Evolutionary conservation across 2,329 filamentous ascomycete species (phyloP), one percentile per base, ranked within the genome.

Genomic region (Arthrinium phaeospermum): DNA sequence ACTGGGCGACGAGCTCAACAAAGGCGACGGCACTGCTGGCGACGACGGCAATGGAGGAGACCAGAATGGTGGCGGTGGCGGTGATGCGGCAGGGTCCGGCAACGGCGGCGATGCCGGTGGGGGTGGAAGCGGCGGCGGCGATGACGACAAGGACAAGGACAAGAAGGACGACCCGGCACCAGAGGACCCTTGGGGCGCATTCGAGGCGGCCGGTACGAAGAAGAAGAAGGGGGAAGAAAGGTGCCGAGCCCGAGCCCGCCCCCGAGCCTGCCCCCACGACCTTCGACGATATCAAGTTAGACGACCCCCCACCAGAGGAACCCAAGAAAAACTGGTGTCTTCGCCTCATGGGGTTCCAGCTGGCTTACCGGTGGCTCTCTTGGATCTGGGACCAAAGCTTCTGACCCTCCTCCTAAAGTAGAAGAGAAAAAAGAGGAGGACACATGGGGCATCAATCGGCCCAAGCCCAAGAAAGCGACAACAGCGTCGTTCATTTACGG

Each of bases 241-340:
- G 81, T 61, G 71, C 74, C 14, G 73, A 67, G 68, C 73, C 74
- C 37, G 78, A 79, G 61, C 74, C 76, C 37, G 82, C 80, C 57
- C 75, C 78, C 14, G 69, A 70, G 13, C 37, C 22, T 19, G 82
- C 80, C 61, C 75, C 78, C n/a, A 53, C 67, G 13, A 41, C 22
- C 5, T 93, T 94, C 75, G 87, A 93, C 64, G 91, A 94, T 41
- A 90, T 94, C 75, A 92, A 90, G 77, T 81, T 94, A 37, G 88
- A 91, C 75, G 90, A 92, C 71, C 78, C 37, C 37, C 37, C 37
- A 41, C 37, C 82, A 37, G 85, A 83, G n/a, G 88, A 91, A 74
- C 46, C 78, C 79, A n/a, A 82, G 83, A 34, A 80, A 88, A 51
- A 73, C 78, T 53, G 75, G 75, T 24, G 75, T 81, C 4, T 87